Conservation (phyloP, 768 basidiomycete genomes). For the Calocybe gangraenosa region DNA sequence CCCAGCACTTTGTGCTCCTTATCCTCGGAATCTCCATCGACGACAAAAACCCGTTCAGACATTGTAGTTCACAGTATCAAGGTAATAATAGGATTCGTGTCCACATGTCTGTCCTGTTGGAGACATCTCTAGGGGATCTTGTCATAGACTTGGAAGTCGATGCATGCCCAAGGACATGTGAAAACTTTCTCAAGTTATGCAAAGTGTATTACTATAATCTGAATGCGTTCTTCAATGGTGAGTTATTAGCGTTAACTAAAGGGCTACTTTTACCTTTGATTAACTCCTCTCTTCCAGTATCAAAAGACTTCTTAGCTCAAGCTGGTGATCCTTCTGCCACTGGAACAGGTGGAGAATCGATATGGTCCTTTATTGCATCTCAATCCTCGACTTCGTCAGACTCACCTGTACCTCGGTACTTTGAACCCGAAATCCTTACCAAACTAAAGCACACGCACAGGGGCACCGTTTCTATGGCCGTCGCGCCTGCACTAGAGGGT, state of each 20-base stretch:
- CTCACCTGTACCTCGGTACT: constrained; percentile 63
- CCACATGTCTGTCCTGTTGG: constrained; percentile 90
- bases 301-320: constrained; percentile 96
- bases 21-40: not conserved
- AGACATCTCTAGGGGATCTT: constrained; percentile 95
- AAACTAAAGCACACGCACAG: constrained; percentile 77
- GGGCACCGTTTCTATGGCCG: constrained; percentile 97
- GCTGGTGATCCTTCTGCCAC: constrained; percentile 95
- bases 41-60: constrained; percentile 1
- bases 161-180: constrained; percentile 83
- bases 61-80: not conserved
- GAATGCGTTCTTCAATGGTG: constrained; percentile 98
- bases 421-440: constrained; percentile 77
- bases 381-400: constrained; percentile 28
- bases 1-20: not conserved
- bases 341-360: constrained; percentile 88
- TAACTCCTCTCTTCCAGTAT: constrained; percentile 50
- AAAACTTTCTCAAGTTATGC: constrained; percentile 97
- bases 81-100: constrained; percentile 1
- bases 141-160: constrained; percentile 95
- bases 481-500: constrained; percentile 75
- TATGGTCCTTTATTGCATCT: constrained; percentile 73
- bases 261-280: not conserved
- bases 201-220: constrained; percentile 97
- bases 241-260: constrained; percentile 21